Evolutionary conservation across 306 rosid species (phyloP).

Genomic region (Malus asiatica): DNA sequence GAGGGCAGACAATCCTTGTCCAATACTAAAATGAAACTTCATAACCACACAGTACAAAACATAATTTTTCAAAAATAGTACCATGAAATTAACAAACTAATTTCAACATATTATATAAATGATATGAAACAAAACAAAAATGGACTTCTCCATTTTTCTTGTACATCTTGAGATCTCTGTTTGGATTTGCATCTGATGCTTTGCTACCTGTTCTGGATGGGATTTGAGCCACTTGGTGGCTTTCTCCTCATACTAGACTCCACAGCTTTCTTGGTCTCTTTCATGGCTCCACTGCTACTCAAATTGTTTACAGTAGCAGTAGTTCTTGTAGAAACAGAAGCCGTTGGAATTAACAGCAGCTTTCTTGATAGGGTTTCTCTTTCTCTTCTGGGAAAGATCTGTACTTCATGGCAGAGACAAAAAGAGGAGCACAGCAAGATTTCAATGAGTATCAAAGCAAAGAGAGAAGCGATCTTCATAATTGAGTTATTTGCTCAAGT

Average conservation of each 20-base stretch:
- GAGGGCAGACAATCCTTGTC: no score
- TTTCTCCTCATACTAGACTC: constrained; percentile 21
- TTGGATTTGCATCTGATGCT: not conserved
- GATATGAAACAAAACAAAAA: not conserved
- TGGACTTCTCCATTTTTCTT: no score
- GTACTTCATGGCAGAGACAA: constrained; percentile 23
- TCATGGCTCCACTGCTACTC: not conserved
- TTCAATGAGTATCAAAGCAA: constrained; percentile 36
- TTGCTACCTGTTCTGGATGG: constrained; percentile 23
- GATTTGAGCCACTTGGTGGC: constrained; percentile 21
- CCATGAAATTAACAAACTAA: not conserved
- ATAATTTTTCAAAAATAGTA: not conserved
- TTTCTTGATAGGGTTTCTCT: constrained; percentile 34
- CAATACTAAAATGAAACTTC: not conserved
- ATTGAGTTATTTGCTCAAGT: constrained; percentile 9
- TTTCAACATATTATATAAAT: not conserved
- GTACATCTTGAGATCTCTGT: not conserved
- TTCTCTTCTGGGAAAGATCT: constrained; percentile 23
- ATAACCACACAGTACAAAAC: not conserved
- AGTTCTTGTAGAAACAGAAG: constrained; percentile 16
- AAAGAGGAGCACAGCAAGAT: constrained; percentile 34
- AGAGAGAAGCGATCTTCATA: constrained; percentile 31
- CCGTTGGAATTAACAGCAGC: constrained; percentile 27
- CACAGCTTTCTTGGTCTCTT: constrained; percentile 26
- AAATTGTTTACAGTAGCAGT: not conserved